phyloP scores from a whole-genome alignment of 1,139 yeast genomes.

The Hansenula anomala region DNA sequence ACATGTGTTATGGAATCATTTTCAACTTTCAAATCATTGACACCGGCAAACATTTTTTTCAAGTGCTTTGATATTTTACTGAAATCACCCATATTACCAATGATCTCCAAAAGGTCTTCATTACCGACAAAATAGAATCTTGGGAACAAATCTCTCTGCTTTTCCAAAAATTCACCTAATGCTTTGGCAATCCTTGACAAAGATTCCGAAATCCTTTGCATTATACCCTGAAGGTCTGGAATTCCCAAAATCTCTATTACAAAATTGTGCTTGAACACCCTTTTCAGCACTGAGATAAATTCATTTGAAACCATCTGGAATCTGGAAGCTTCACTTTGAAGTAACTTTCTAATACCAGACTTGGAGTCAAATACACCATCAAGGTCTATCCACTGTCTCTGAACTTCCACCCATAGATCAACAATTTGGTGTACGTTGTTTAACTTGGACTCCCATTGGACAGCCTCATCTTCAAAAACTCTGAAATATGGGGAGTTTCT shows the following conservation, averaged over 20 bases:
- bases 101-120: conserved; percentile 78
- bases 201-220: conserved; percentile 53
- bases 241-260: conserved; percentile 57
- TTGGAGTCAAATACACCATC: conserved; percentile 69
- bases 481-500: conserved; percentile 60
- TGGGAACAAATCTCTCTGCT: conserved; percentile 73
- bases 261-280: conserved; percentile 43
- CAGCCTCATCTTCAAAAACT: conserved; percentile 57
- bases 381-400: conserved; percentile 84
- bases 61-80: conserved; percentile 54
- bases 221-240: conserved; percentile 41
- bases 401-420: conserved; percentile 79
- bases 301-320: conserved; percentile 65
- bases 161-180: conserved; percentile 73
- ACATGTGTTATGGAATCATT: conserved; percentile 41
- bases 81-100: conserved; percentile 60
- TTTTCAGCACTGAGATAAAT: conserved; percentile 45
- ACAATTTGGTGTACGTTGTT: conserved; percentile 47
- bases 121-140: conserved; percentile 88
- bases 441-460: conserved; percentile 52
- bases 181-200: conserved; percentile 60
- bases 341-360: conserved; percentile 52
- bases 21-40: conserved; percentile 41
- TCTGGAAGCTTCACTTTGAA: conserved; percentile 69
- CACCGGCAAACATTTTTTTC: conserved; percentile 69